phyloP scores from a whole-genome alignment of 164 flowering plant genomes.

The Nymphaea thermarum region DNA sequence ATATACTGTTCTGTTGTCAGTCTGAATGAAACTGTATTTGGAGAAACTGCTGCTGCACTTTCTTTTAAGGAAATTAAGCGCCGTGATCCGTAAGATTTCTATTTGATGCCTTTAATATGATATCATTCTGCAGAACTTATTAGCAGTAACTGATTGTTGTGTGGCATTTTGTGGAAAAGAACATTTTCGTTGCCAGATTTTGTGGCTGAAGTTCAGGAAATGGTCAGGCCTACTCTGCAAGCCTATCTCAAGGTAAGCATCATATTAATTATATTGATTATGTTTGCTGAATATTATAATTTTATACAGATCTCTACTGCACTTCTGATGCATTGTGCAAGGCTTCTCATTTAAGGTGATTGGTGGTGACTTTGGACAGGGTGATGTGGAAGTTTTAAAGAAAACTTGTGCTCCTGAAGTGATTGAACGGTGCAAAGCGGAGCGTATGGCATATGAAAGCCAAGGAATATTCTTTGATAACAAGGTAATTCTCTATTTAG shows the following conservation, averaged over 20 bases:
- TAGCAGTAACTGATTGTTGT: not conserved
- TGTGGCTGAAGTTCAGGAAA: slow-evolving; percentile 87
- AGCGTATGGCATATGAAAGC: slow-evolving; percentile 47
- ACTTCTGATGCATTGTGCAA: too few relatives aligned
- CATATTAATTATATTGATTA: not conserved
- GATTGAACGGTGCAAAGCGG: slow-evolving; percentile 75
- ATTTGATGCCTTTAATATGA: not conserved
- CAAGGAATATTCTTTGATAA: slow-evolving; percentile 77
- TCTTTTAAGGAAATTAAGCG: slow-evolving; percentile 80
- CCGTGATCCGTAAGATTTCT: slow-evolving; percentile 69
- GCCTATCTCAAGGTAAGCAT: slow-evolving; percentile 69
- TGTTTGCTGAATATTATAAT: not conserved
- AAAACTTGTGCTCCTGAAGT: slow-evolving; percentile 73
- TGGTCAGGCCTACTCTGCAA: slow-evolving; percentile 56
- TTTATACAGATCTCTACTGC: too few relatives aligned
- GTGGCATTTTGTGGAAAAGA: slow-evolving; percentile 18
- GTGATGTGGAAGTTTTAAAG: slow-evolving; percentile 55
- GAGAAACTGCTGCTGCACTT: slow-evolving; percentile 74
- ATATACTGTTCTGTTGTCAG: slow-evolving; percentile 23
- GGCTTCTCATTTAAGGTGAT: not conserved
- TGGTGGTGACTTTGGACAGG: slow-evolving; percentile 25
- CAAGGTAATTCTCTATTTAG: slow-evolving; percentile 36
- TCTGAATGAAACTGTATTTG: slow-evolving; percentile 75
- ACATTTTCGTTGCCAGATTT: slow-evolving; percentile 86
- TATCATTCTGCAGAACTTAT: not conserved